A percentile compares a stretch with the other conserved stretches of the same genome.
phyloP scores from a whole-genome alignment of 805 yeast genomes.

The Zygotorulaspora sp. region DNA sequence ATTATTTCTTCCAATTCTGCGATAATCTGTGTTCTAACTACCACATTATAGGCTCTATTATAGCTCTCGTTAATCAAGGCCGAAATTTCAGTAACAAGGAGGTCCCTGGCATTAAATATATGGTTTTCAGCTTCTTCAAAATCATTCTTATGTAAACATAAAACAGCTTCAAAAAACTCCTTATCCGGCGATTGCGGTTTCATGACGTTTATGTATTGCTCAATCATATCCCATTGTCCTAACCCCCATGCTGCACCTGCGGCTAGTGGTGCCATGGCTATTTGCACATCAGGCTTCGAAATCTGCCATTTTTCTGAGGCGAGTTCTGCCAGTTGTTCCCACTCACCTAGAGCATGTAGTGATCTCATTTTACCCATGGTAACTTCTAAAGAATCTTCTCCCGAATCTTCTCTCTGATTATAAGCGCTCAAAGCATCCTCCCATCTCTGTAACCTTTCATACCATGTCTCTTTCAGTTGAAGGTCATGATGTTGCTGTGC shows the following conservation, averaged over 20 bases:
- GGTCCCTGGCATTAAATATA: conserved; percentile 79
- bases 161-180: conserved; percentile 89
- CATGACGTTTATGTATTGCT: conserved; percentile 83
- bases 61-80: conserved; percentile 94
- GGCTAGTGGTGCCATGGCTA: conserved; percentile 92
- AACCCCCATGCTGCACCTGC: conserved; percentile 99
- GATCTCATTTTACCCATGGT: conserved; percentile 98
- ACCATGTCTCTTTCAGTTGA: conserved; percentile 96
- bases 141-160: conserved; percentile 79
- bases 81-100: conserved; percentile 86
- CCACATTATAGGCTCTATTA: conserved; percentile 93
- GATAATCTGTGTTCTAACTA: conserved; percentile 94
- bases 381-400: conserved; percentile 68
- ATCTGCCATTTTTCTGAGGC: conserved; percentile 83
- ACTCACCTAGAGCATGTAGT: conserved; percentile 96
- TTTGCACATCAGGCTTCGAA: conserved; percentile 64
- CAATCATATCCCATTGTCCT: conserved; percentile 96
- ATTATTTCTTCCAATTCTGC: conserved; percentile 96
- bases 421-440: conserved; percentile 94
- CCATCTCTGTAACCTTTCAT: conserved; percentile 95
- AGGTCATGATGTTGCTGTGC: conserved; percentile 88
- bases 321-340: conserved; percentile 85
- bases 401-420: conserved; percentile 60
- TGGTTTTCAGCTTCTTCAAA: conserved; percentile 76
- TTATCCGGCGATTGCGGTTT: conserved; percentile 89